These are phyloP conservation scores for Capsella bursapastoris DNA, from an alignment of 345 rosid species.

Conservation along the genomic window DNA sequence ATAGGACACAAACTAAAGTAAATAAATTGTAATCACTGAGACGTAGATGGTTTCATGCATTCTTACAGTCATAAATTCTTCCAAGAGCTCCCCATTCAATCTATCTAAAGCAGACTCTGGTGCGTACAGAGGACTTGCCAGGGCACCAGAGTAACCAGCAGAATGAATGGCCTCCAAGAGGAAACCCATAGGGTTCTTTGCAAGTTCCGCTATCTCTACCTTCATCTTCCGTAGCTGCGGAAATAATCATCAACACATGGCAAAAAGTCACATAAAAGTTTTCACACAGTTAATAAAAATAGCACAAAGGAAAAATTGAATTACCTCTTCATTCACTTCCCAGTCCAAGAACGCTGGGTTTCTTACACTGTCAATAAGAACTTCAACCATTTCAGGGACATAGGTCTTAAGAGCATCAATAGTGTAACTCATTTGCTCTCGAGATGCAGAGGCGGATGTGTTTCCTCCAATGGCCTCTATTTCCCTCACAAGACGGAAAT, in stretches of 20 bases:
- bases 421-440: slow-evolving; percentile 78
- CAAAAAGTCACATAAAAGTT: slow-evolving; percentile 8
- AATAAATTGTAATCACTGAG: slow-evolving; percentile 15
- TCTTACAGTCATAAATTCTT: slow-evolving; percentile 70
- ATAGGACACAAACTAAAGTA: slow-evolving; percentile 3
- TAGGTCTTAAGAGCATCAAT: slow-evolving; percentile 73
- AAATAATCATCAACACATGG: slow-evolving; percentile 6
- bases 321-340: slow-evolving; percentile 81
- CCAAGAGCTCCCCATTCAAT: slow-evolving; percentile 59
- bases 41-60: slow-evolving; percentile 8
- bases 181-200: slow-evolving; percentile 68
- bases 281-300: background rate
- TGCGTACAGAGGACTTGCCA: slow-evolving; percentile 75
- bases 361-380: slow-evolving; percentile 70
- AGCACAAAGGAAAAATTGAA: background rate
- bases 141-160: slow-evolving; percentile 62
- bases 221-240: slow-evolving; percentile 64
- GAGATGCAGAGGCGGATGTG: slow-evolving; percentile 64
- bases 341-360: slow-evolving; percentile 85
- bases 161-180: slow-evolving; percentile 81
- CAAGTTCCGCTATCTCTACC: slow-evolving; percentile 58
- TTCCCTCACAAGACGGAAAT: slow-evolving; percentile 70
- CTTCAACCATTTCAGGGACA: slow-evolving; percentile 76
- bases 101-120: slow-evolving; percentile 56
- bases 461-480: slow-evolving; percentile 82